A percentile compares a stretch with the other conserved stretches of the same genome.
These are phyloP conservation scores for Picea abies DNA, from an alignment of 83 land plant genomes.

Conservation along the genomic window DNA sequence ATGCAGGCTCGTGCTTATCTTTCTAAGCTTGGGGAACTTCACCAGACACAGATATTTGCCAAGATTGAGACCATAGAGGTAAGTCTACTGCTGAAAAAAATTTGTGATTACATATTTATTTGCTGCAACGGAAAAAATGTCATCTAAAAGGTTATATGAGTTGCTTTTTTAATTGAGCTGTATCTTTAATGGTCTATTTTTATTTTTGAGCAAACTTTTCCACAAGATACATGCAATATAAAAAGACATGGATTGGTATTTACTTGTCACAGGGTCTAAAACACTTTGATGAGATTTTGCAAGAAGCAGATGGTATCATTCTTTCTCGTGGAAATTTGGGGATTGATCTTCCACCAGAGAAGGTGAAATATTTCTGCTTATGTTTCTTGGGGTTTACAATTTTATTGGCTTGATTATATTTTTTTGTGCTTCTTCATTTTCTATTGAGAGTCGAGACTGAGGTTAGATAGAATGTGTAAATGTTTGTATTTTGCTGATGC, in stretches of 20 bases:
- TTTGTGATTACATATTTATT: neutral
- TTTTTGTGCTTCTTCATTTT: too few relatives aligned
- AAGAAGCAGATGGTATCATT: constrained; percentile 96
- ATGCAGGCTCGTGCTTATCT: constrained; percentile 79
- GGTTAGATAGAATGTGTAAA: neutral
- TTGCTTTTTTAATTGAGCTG: neutral
- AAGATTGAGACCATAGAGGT: constrained; percentile 95
- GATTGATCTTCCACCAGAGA: constrained; percentile 92
- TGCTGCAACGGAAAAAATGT: neutral
- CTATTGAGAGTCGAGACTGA: too few relatives aligned
- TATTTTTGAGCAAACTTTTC: neutral
- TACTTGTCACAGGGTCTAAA: constrained; percentile 59
- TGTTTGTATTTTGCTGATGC: neutral
- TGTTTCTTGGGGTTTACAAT: neutral
- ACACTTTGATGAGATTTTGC: constrained; percentile 90
- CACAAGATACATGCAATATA: neutral
- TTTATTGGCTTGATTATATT: neutral
- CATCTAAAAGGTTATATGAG: neutral
- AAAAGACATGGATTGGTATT: neutral
- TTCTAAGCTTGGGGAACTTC: constrained; percentile 57
- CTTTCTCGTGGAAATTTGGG: constrained; percentile 94
- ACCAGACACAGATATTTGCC: constrained; percentile 83
- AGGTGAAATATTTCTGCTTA: constrained; percentile 36
- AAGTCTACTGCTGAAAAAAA: neutral
- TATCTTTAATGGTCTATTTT: neutral